Conservation (phyloP, 2,329 filamentous ascomycete genomes). For the Pseudonectria buxi region DNA sequence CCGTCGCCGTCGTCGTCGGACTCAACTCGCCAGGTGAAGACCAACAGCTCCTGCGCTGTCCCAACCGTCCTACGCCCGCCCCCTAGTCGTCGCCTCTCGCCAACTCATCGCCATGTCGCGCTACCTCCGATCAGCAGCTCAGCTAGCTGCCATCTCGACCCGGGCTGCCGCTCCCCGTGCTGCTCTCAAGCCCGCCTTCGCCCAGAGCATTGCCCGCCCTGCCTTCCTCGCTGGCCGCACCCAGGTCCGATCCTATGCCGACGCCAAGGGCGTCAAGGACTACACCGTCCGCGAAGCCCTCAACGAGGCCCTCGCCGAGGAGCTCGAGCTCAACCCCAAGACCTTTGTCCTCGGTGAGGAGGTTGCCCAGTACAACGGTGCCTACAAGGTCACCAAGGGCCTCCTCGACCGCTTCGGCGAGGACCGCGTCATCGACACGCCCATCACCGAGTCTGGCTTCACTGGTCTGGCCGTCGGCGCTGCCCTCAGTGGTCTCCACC, state of each 20-base stretch:
- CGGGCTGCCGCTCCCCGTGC: constrained; percentile 29
- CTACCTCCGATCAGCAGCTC: constrained; percentile 44
- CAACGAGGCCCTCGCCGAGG: constrained; percentile 96
- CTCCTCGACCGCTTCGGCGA: constrained; percentile 95
- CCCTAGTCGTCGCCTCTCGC: too few relatives aligned
- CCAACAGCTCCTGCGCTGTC: too few relatives aligned
- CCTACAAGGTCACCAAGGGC: constrained; percentile 99
- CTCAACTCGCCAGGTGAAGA: constrained; percentile 4
- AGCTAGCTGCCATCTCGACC: constrained; percentile 37
- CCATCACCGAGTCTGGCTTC: constrained; percentile 97
- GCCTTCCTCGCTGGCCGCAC: constrained; percentile 32
- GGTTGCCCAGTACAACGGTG: constrained; percentile 99
- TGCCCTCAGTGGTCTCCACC: constrained; percentile 88
- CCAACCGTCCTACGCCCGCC: too few relatives aligned
- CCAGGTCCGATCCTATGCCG: constrained; percentile 51
- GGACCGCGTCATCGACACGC: constrained; percentile 94
- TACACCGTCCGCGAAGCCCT: constrained; percentile 95
- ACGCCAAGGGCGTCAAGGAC: constrained; percentile 66
- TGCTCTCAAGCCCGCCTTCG: constrained; percentile 29
- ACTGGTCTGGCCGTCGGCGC: constrained; percentile 88
- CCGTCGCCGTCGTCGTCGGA: too few relatives aligned
- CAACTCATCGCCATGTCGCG: constrained; percentile 37
- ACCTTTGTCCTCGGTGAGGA: constrained; percentile 96
- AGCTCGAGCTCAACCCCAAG: constrained; percentile 90
- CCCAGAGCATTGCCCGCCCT: constrained; percentile 31